Conservation (phyloP, 169 alveolate species). For the Toxoplasma gondii region DNA sequence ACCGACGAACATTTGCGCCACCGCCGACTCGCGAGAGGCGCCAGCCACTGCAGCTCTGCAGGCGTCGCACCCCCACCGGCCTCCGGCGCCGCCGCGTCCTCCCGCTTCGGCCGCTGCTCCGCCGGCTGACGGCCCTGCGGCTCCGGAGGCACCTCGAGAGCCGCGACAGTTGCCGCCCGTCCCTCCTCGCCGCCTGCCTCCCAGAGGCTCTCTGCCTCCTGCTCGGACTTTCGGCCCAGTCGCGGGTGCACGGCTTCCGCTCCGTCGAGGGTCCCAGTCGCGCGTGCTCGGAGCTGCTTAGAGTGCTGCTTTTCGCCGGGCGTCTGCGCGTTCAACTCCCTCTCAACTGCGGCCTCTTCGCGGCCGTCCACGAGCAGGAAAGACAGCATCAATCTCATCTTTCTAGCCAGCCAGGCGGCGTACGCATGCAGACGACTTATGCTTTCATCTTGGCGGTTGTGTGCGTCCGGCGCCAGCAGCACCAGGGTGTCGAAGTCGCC, state of each 20-base stretch:
- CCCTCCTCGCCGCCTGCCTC: background rate
- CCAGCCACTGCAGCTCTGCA: background rate
- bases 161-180: too few species aligned
- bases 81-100: background rate
- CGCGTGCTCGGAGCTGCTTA: too few species aligned
- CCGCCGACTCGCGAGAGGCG: background rate
- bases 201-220: background rate
- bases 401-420: background rate
- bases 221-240: too few species aligned
- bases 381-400: background rate
- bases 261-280: too few species aligned
- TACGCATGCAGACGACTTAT: background rate
- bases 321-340: too few species aligned
- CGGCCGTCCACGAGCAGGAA: background rate
- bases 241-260: too few species aligned
- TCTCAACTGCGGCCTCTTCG: too few species aligned
- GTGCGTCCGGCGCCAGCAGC: background rate
- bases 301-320: too few species aligned
- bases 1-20: background rate
- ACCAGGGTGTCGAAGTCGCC: conserved; percentile 1
- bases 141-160: too few species aligned
- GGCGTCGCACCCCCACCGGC: background rate
- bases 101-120: too few species aligned
- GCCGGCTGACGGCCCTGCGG: too few species aligned
- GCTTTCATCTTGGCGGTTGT: background rate